Base-by-base conservation (phyloP, 2,329 filamentous ascomycete genomes). In the Colletotrichum liaoningense region DNA sequence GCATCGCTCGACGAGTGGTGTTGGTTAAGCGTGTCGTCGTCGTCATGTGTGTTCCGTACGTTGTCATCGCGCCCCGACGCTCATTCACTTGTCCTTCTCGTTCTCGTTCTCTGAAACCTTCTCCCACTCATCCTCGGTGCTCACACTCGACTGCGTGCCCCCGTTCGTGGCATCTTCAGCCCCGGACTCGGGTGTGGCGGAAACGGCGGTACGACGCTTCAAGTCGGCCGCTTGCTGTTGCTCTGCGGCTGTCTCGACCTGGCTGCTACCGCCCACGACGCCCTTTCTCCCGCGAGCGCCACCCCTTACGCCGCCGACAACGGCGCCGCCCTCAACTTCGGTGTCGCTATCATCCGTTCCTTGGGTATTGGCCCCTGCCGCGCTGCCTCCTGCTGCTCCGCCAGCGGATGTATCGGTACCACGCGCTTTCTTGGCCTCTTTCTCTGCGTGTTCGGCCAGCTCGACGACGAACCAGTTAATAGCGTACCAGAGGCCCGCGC, bases 121-220 rank as follows among this genome's bases (percentile, higher is more conserved):
- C 86, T 98, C 96, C 96, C 96, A 98, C 84, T 98, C 96, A 79
- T 96, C 96, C 84, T 98, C 96, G 5, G 95, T 98, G 83, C 95
- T 96, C 24, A 83, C 87, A 65, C 88, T 87, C 58, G 89, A 91
- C 81, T 87, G 89, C 28, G 84, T 86, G 49, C 86, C 87, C 63
- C 83, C 81, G 60, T 82, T 77, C 57, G 77, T 73, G 71, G 77
- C 74, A 72, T 74, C 71, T 77, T 75, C 67, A 58, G 75, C 81
- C 85, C 78, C 79, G 82, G 72, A 26, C 65, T 76, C 49, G 69
- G 57, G 30, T 0, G 49, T 46, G 46, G 49, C 77, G 28, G 78
- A 77, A 19, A 73, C 74, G 58, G 78, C 81, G 19, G 78, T 79
- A 58, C 87, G 85, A 63, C 85, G 86, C 82, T 88, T 90, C 76